Conservation (phyloP, 73 alveolate genomes). For the Uronychia setigera region DNA sequence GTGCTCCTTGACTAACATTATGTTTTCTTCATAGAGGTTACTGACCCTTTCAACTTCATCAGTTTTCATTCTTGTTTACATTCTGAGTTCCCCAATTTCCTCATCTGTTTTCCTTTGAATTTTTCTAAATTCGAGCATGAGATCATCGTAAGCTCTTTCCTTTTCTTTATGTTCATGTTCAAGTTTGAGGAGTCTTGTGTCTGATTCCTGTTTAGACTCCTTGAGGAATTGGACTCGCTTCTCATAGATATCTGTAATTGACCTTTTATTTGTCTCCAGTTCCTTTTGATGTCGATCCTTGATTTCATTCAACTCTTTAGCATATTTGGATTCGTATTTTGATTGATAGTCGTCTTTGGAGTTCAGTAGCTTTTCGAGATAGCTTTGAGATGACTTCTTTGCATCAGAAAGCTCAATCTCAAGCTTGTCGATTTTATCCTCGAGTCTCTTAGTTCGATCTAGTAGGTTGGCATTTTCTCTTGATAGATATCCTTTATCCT, state of each 20-base stretch:
- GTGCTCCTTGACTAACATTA: slow-evolving; percentile 72
- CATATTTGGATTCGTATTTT: slow-evolving; percentile 64
- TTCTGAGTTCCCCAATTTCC: slow-evolving; percentile 73
- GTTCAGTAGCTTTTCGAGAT: slow-evolving; percentile 75
- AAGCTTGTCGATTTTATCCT: slow-evolving; percentile 81
- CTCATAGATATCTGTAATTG: slow-evolving; percentile 81
- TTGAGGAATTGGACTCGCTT: slow-evolving; percentile 68
- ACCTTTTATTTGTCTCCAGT: slow-evolving; percentile 65
- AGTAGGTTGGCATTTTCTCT: slow-evolving; percentile 65
- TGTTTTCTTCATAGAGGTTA: slow-evolving; percentile 84
- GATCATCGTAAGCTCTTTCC: slow-evolving; percentile 71
- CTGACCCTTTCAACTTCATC: slow-evolving; percentile 78
- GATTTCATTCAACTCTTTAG: slow-evolving; percentile 76
- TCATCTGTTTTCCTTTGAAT: slow-evolving; percentile 74
- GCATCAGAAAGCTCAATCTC: slow-evolving; percentile 80
- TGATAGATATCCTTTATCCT: slow-evolving; percentile 80
- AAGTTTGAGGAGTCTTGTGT: slow-evolving; percentile 52
- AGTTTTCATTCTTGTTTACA: slow-evolving; percentile 57
- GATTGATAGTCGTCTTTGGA: slow-evolving; percentile 66
- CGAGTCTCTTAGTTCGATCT: slow-evolving; percentile 79
- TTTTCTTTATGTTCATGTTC: slow-evolving; percentile 80
- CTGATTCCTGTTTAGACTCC: slow-evolving; percentile 83
- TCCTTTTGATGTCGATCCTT: slow-evolving; percentile 84
- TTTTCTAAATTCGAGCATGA: slow-evolving; percentile 74
- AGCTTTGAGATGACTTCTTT: slow-evolving; percentile 75